Evolutionary conservation across 2,329 filamentous ascomycete genomes (phyloP).

Genomic region (Cladobotryum protrusum): DNA sequence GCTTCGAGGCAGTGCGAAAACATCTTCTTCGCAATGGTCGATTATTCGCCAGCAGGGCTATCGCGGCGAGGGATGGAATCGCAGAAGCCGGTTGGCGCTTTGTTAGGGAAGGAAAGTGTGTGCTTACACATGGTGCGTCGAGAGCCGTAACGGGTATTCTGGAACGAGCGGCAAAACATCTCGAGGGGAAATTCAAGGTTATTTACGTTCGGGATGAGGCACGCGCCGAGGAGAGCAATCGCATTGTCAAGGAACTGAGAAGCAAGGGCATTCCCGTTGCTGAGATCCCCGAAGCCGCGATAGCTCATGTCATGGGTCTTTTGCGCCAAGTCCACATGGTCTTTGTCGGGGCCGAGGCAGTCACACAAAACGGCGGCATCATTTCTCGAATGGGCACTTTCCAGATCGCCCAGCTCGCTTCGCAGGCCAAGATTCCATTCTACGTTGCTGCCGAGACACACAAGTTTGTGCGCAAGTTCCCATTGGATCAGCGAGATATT

Average conservation of each 20-base stretch:
- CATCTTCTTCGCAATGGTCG: conserved; percentile 82
- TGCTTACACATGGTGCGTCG: conserved; percentile 88
- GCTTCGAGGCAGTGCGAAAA: conserved; percentile 73
- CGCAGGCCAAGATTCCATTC: conserved; percentile 63
- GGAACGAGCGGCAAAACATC: conserved; percentile 56
- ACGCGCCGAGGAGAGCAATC: conserved; percentile 55
- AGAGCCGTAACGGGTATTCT: conserved; percentile 76
- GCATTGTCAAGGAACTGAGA: conserved; percentile 65
- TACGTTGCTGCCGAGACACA: conserved; percentile 93
- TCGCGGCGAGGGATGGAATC: conserved; percentile 77
- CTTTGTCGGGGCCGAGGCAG: conserved; percentile 70
- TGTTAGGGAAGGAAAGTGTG: conserved; percentile 68
- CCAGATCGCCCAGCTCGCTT: conserved; percentile 78
- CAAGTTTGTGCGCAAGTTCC: conserved; percentile 88
- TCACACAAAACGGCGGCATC: conserved; percentile 90
- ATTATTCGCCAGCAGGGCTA: conserved; percentile 80
- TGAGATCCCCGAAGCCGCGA: conserved; percentile 48
- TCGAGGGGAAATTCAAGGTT: conserved; percentile 66
- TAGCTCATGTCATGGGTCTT: conserved; percentile 67
- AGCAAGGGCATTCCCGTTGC: conserved; percentile 74
- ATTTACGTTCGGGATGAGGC: conserved; percentile 66
- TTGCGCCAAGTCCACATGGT: conserved; percentile 57
- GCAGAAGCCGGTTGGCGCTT: conserved; percentile 73
- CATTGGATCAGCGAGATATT: conserved; percentile 73
- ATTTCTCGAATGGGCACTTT: conserved; percentile 81